Percentiles rank a stretch among this genome's conserved stretches.
These are phyloP conservation scores for Tetrapyrgos nigripes DNA, from an alignment of 1,284 basidiomycete genomes.

Conservation along the genomic window DNA sequence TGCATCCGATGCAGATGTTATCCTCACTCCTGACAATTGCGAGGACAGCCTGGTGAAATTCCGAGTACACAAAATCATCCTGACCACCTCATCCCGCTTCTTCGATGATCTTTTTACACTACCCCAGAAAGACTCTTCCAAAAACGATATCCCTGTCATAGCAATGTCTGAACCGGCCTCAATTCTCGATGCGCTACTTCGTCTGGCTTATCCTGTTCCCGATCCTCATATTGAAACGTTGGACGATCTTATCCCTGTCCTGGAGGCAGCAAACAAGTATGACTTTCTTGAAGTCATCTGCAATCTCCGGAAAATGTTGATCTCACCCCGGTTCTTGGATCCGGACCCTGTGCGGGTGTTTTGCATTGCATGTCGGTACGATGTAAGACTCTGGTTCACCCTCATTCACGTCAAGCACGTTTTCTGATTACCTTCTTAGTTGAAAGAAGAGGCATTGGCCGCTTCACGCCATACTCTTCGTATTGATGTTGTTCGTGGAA, in stretches of 20 bases:
- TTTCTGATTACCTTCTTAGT: background rate
- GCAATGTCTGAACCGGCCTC: conserved; percentile 57
- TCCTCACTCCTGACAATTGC: background rate
- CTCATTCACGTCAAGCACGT: background rate
- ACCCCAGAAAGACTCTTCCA: conserved; percentile 49
- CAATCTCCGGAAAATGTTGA: conserved; percentile 55
- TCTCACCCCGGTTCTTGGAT: conserved; percentile 55
- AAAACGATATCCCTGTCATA: conserved; percentile 47
- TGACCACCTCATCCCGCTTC: conserved; percentile 68
- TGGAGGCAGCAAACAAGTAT: conserved; percentile 68
- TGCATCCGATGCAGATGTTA: conserved; percentile 2
- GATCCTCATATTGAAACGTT: conserved; percentile 51
- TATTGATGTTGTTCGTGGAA: conserved; percentile 8
- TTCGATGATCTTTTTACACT: conserved; percentile 73
- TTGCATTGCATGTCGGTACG: conserved; percentile 71
- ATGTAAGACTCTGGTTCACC: conserved; percentile 25
- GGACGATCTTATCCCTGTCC: conserved; percentile 57
- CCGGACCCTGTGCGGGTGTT: conserved; percentile 64
- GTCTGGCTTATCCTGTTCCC: conserved; percentile 61
- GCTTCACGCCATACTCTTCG: conserved; percentile 10
- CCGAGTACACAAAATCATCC: conserved; percentile 65
- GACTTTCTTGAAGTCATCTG: conserved; percentile 56
- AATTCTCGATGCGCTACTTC: conserved; percentile 56
- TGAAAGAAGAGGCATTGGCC: conserved; percentile 8
- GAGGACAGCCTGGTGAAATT: conserved; percentile 44